phyloP scores from a whole-genome alignment of 2,329 filamentous ascomycete genomes.

The Aspergillus felis region DNA sequence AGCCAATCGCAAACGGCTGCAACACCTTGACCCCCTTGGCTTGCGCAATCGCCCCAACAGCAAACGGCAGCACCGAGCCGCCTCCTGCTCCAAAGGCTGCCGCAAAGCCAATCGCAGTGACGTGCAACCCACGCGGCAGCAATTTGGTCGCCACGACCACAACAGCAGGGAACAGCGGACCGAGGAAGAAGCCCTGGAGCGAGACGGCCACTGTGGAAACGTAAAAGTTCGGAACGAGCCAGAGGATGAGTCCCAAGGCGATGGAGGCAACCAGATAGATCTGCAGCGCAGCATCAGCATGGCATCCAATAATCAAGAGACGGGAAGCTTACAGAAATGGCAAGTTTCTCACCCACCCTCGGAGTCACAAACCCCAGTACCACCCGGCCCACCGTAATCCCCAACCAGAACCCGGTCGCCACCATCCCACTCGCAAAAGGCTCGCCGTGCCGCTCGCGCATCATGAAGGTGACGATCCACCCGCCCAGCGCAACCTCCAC shows the following conservation, averaged over 20 bases:
- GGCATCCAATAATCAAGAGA: too few relatives aligned
- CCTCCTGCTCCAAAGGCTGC: constrained; percentile 73
- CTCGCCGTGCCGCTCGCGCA: constrained; percentile 65
- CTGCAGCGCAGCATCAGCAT: constrained; percentile 8
- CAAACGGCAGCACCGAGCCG: constrained; percentile 48
- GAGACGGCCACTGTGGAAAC: constrained; percentile 68
- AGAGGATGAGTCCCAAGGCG: constrained; percentile 68
- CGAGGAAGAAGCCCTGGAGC: constrained; percentile 73
- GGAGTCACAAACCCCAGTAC: constrained; percentile 73
- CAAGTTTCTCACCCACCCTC: constrained; percentile 61
- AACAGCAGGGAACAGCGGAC: constrained; percentile 72
- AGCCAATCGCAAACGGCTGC: constrained; percentile 50
- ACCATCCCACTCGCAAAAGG: constrained; percentile 71
- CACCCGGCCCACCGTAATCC: constrained; percentile 70
- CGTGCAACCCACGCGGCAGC: constrained; percentile 68
- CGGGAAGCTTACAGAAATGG: constrained; percentile 43
- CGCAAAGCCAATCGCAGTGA: constrained; percentile 76
- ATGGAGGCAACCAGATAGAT: constrained; percentile 63
- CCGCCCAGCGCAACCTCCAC: constrained; percentile 67
- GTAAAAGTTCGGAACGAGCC: constrained; percentile 74
- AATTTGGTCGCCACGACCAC: constrained; percentile 71
- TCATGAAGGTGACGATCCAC: constrained; percentile 86
- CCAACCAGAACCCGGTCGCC: constrained; percentile 79
- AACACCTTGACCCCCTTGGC: constrained; percentile 56
- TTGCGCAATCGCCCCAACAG: constrained; percentile 48